phyloP scores from a whole-genome alignment of 345 rosid species.

The Microcos paniculata region DNA sequence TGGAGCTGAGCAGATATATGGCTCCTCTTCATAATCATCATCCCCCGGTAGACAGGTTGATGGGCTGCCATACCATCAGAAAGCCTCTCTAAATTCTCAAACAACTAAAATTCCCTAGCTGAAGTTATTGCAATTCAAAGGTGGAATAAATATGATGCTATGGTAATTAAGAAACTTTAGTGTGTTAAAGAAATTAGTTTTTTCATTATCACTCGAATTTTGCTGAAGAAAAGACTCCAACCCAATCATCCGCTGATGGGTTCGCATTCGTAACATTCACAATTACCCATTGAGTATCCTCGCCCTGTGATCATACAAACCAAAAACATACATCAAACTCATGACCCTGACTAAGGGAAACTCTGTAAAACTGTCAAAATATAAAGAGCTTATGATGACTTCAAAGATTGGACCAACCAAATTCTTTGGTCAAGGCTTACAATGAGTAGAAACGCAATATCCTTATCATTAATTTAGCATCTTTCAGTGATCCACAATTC shows the following conservation, averaged over 20 bases:
- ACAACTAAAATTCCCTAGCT: background rate
- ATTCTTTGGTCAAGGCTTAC: background rate
- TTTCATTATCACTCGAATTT: constrained; percentile 57
- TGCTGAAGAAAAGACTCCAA: constrained; percentile 88
- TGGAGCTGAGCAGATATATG: constrained; percentile 80
- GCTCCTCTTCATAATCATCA: constrained; percentile 48
- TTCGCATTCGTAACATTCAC: constrained; percentile 46
- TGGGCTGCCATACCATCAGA: constrained; percentile 39
- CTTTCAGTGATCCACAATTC: background rate
- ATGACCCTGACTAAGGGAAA: background rate
- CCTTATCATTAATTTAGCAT: background rate
- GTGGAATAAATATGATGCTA: background rate
- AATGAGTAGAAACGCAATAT: background rate
- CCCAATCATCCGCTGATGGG: constrained; percentile 64
- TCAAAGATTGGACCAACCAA: background rate
- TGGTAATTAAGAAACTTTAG: background rate
- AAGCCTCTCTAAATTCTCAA: background rate
- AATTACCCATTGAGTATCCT: constrained; percentile 70
- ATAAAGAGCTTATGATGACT: background rate
- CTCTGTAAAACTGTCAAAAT: background rate
- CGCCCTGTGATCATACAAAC: constrained; percentile 51
- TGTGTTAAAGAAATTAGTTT: background rate
- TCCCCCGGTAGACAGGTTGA: constrained; percentile 49
- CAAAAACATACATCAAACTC: background rate
- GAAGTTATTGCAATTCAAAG: background rate